A percentile compares a stretch with the other conserved stretches of the same genome.
Evolutionary conservation across 768 basidiomycete species (phyloP).

Genomic region (Mycena floridula): DNA sequence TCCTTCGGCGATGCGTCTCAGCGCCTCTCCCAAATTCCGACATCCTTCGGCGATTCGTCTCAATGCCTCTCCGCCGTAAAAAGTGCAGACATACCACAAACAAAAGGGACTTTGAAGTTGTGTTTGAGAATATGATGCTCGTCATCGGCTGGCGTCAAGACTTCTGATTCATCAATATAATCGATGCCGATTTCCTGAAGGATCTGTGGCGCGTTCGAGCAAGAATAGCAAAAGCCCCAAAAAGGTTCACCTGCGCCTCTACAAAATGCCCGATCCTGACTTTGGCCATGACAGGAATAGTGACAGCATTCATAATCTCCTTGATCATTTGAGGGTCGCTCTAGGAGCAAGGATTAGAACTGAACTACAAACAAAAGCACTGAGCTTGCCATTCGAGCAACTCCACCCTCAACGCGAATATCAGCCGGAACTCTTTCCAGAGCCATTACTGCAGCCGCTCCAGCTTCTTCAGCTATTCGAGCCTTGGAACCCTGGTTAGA

Average conservation of each 20-base stretch:
- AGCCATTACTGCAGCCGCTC: slow-evolving; percentile 97
- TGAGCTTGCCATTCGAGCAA: slow-evolving; percentile 83
- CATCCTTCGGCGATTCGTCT: slow-evolving; percentile 94
- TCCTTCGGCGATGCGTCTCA: slow-evolving; percentile 94
- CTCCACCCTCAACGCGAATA: slow-evolving; percentile 87
- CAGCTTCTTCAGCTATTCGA: slow-evolving; percentile 94
- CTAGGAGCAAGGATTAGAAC: not conserved
- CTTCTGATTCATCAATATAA: slow-evolving; percentile 94
- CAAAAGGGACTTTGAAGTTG: slow-evolving; percentile 90
- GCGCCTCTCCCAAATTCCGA: slow-evolving; percentile 90
- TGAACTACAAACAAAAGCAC: not conserved
- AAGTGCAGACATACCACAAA: slow-evolving; percentile 94
- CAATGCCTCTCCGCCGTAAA: slow-evolving; percentile 92
- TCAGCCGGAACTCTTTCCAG: slow-evolving; percentile 94
- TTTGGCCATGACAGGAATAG: slow-evolving; percentile 96
- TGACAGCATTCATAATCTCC: slow-evolving; percentile 88
- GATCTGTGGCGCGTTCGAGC: slow-evolving; percentile 47
- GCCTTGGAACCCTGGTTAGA: slow-evolving; percentile 46
- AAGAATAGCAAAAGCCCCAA: not conserved
- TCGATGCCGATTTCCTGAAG: slow-evolving; percentile 92
- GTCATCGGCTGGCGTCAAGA: slow-evolving; percentile 93
- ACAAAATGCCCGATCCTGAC: slow-evolving; percentile 97
- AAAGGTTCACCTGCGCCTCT: slow-evolving; percentile 72
- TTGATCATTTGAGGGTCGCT: slow-evolving; percentile 67
- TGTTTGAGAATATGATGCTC: slow-evolving; percentile 97